Evolutionary conservation across 169 alveolate genomes (phyloP).

Genomic region (Plasmodium gallinaceum): DNA sequence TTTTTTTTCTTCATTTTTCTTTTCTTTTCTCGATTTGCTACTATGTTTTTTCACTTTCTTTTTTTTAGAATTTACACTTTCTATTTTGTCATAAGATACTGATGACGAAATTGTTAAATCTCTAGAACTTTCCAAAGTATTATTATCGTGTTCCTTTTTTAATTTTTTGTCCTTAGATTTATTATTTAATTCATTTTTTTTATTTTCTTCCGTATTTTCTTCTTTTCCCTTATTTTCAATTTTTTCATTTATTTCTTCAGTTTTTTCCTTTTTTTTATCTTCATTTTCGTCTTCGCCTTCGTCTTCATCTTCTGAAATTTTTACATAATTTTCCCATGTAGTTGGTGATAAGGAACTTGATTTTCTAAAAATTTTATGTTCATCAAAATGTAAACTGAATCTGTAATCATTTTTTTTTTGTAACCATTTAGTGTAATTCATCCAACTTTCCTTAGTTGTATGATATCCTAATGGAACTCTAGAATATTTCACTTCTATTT

Average conservation of each 20-base stretch:
- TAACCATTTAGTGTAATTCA: slow-evolving; percentile 54
- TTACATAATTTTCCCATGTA: slow-evolving; percentile 59
- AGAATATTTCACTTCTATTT: slow-evolving; percentile 39
- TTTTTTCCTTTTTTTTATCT: slow-evolving; percentile 15
- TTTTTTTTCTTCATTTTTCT: slow-evolving; percentile 2
- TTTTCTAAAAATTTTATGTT: slow-evolving; percentile 55
- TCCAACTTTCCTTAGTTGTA: slow-evolving; percentile 66
- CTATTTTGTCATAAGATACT: background rate
- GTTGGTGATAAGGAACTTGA: slow-evolving; percentile 61
- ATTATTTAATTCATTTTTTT: background rate
- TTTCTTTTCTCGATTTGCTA: background rate
- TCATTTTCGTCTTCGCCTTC: slow-evolving; percentile 15
- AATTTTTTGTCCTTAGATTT: background rate
- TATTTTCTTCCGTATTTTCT: slow-evolving; percentile 12
- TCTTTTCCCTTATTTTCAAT: slow-evolving; percentile 11
- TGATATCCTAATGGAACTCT: slow-evolving; percentile 61
- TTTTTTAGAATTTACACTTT: background rate
- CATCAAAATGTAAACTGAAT: slow-evolving; percentile 53
- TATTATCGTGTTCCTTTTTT: no score
- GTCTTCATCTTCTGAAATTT: slow-evolving; percentile 15
- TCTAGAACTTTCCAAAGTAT: no score
- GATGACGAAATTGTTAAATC: background rate
- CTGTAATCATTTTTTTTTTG: slow-evolving; percentile 67
- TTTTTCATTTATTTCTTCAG: background rate
- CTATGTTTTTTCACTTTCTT: background rate